A percentile compares a stretch with the other conserved stretches of the same genome.
Evolutionary conservation across 768 basidiomycete genomes (phyloP).

Genomic region (Calocybe indica): DNA sequence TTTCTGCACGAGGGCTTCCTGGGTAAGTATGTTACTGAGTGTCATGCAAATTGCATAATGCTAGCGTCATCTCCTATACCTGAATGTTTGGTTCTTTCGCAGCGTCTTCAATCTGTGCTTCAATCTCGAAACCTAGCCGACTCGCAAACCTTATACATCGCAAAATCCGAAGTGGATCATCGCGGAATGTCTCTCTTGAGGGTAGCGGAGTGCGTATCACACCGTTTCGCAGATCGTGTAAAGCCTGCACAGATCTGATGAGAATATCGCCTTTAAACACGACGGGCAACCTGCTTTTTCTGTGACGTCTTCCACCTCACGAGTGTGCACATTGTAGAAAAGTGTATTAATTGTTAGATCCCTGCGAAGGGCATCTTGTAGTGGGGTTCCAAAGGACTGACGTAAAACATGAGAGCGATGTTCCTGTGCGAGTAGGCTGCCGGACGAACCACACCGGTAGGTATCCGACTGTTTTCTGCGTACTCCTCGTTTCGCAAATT

Average conservation of each 20-base stretch:
- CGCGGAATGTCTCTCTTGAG: conserved; percentile 82
- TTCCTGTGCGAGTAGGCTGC: background rate
- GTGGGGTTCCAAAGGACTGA: conserved; percentile 86
- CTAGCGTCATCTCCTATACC: conserved; percentile 26
- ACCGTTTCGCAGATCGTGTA: conserved; percentile 75
- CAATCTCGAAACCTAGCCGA: conserved; percentile 79
- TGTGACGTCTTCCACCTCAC: conserved; percentile 82
- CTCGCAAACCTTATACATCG: conserved; percentile 90
- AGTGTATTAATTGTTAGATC: conserved; percentile 95
- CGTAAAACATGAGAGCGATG: background rate
- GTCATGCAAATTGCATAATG: background rate
- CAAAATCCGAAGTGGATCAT: conserved; percentile 92
- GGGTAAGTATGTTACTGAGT: conserved; percentile 23
- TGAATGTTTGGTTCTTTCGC: conserved; percentile 59
- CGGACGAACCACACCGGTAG: conserved; percentile 69
- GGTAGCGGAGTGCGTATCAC: conserved; percentile 85
- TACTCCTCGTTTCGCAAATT: conserved; percentile 93
- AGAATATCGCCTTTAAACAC: conserved; percentile 3
- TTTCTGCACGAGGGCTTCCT: conserved; percentile 68
- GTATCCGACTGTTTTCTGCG: conserved; percentile 82
- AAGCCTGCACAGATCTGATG: conserved; percentile 44
- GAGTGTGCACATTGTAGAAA: conserved; percentile 92
- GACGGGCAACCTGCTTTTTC: conserved; percentile 44
- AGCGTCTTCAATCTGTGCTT: conserved; percentile 58
- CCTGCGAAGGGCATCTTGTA: conserved; percentile 84